Conservation (phyloP, 495 filamentous ascomycete genomes). For the Penicillium diatomitis region DNA sequence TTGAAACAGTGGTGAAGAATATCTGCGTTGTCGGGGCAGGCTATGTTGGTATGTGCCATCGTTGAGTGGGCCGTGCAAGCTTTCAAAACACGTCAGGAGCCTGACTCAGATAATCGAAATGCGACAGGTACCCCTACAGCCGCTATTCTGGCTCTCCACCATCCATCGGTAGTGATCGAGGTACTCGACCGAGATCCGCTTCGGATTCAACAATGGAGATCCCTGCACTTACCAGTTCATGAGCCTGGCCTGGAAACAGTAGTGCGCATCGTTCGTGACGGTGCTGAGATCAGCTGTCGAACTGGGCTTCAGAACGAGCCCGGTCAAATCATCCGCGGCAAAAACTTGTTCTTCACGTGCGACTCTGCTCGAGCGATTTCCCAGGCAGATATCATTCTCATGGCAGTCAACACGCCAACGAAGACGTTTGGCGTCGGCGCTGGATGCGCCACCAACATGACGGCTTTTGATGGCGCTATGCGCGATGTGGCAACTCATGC, state of each 20-base stretch:
- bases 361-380: conserved; percentile 50
- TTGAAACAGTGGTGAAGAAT: conserved; percentile 33
- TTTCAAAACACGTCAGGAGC: too few relatives aligned
- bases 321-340: conserved; percentile 15
- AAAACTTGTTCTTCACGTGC: conserved; percentile 66
- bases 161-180: conserved; percentile 56
- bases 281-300: conserved; percentile 18
- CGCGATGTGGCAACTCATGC: conserved; percentile 58
- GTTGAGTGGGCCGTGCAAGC: neutral
- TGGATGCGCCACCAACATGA: conserved; percentile 63
- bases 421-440: conserved; percentile 62
- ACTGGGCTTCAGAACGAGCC: neutral
- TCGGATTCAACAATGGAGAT: conserved; percentile 67
- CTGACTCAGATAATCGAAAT: neutral
- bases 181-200: conserved; percentile 60
- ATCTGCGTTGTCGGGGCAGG: conserved; percentile 58
- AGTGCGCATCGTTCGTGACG: conserved; percentile 55
- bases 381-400: conserved; percentile 66
- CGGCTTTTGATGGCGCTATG: conserved; percentile 61
- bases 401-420: conserved; percentile 76
- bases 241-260: conserved; percentile 64
- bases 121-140: conserved; percentile 62
- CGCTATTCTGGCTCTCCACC: conserved; percentile 64
- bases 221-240: conserved; percentile 64
- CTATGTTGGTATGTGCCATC: conserved; percentile 46